A percentile compares a stretch with the other conserved stretches of the same genome.
Evolutionary conservation across 2,329 filamentous ascomycete species (phyloP).

Genomic region (Paraphaeosphaeria sporulosa): DNA sequence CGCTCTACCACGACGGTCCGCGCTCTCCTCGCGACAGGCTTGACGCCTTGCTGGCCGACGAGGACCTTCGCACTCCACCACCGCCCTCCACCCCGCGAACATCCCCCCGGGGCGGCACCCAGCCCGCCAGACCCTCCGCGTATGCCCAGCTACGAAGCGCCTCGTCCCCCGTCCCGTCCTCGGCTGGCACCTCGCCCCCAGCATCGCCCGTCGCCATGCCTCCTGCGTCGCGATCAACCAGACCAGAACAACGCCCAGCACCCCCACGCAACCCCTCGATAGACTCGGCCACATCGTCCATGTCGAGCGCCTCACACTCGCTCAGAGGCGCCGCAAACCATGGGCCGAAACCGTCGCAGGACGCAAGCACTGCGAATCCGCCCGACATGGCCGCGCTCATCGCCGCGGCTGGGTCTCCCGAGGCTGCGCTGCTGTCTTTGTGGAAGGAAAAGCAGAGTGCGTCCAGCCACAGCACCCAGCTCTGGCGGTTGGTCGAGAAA

Average conservation of each 20-base stretch:
- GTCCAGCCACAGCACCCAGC: conserved; percentile 85
- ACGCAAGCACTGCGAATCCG: conserved; percentile 59
- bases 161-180: conserved; percentile 44
- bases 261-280: conserved; percentile 82
- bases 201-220: conserved; percentile 47
- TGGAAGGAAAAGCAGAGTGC: conserved; percentile 91
- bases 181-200: conserved; percentile 42
- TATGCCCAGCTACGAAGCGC: conserved; percentile 45
- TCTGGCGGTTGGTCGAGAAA: conserved; percentile 97
- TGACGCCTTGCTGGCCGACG: conserved; percentile 48
- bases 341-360: conserved; percentile 65
- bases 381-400: conserved; percentile 82
- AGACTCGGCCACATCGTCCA: conserved; percentile 84
- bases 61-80: conserved; percentile 28
- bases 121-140: conserved; percentile 34
- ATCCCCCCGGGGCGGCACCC: conserved; percentile 23
- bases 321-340: conserved; percentile 65
- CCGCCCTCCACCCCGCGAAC: conserved; percentile 23
- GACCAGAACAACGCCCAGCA: conserved; percentile 40
- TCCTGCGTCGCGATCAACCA: conserved; percentile 44
- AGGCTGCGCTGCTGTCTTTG: conserved; percentile 86
- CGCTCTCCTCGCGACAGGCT: conserved; percentile 50
- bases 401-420: conserved; percentile 83
- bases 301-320: conserved; percentile 50
- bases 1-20: conserved; percentile 40